Evolutionary conservation across 257 asterid species (phyloP), one percentile per base, ranked within the genome.

Genomic region (Cordia subcordata): DNA sequence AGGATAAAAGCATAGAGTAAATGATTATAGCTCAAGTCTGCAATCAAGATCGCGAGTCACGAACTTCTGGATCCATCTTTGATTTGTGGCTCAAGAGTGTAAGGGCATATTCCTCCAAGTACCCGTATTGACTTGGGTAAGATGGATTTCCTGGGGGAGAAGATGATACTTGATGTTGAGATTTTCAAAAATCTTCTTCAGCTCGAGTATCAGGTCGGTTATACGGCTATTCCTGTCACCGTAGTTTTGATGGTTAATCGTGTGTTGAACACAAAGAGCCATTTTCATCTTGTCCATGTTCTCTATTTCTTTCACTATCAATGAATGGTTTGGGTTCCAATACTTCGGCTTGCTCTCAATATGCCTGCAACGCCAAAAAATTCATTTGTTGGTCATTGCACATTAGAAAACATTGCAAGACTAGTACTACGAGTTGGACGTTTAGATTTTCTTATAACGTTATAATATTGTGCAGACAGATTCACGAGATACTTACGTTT

Each of bases 311-410:
- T 78, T 81, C 66, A 78, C 87, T 42, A 69, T 54, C 68, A 83
- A 79, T 0, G 79, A 61, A 33, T 81, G 91, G 19, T 78, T 81
- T 0, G 91, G 91, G 38, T 60, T 78, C 91, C 91, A 83, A 15
- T 83, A 72, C 56, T 83, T 74, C 0, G 87, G 81, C 75, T 83
- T 83, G 79, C 85, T 81, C 81, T 83, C 91, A 11, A 83, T 49
- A 68, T 81, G 81, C 79, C 90, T 55, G 15, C 22, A 55, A 55
- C 9, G 13, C 15, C 10, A 55, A 6, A 27, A 27, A 6, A 1
- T 27, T 27, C 35, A 27, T 27, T 3, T 27, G 6, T 27, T 39
- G 9, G 8, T 39, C 44, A 39, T 39, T 39, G 9, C 44, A 8
- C 9, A 39, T 39, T 39, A 5, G 8, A 39, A 8, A 39, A 39